Base-by-base conservation (phyloP, 495 filamentous ascomycete species). In the Chaetomium fimeti region DNA sequence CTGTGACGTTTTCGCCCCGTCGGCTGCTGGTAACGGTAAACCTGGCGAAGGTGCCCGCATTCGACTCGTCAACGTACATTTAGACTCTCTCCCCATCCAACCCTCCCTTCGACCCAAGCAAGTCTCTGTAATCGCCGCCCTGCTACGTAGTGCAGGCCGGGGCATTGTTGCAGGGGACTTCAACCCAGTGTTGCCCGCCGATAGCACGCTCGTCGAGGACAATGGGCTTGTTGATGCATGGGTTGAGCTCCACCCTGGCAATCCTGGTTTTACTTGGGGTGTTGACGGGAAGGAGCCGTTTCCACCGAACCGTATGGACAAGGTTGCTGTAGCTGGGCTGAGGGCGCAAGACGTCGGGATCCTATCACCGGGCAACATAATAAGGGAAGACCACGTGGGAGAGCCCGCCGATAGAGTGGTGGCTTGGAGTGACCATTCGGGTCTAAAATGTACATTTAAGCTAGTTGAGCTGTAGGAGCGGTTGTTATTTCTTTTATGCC, bases 221-320 rank as follows among this genome's bases (percentile, higher is more conserved):
- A 61, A 53, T 6, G 59, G 48, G 0, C 59, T 61, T 1, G 59
- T 53, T 20, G 59, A 61, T 16, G 47, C 47, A 12, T 61, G 59
- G 45, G 42, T 3, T 8, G 47, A 40, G 28, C 22, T 61, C 29
- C n/a, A 12, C 2, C 32, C 59, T 18, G 59, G 20, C 7, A 29
- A 61, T 8, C 47, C 47, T 32, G 59, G 59, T 0, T 61, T 52
- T 27, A 52, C 59, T 7, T 61, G 47, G 57, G 57, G 57, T 0
- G 22, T 12, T 0, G 42, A 59, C 13, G 38, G 24, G 16, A 47
- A 29, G 29, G 40, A 59, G 40, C 57, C 24, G 7, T 59, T 45
- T 48, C 57, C 57, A 18, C 40, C 57, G 12, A 47, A 29, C 3
- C 57, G 57, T 12, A 59, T 59, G 57, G 57, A 59, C 13, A 59